Percentiles rank a stretch among this genome's conserved stretches.
Conservation (phyloP, 768 basidiomycete species). For the Mycena olivaceomarginata region DNA sequence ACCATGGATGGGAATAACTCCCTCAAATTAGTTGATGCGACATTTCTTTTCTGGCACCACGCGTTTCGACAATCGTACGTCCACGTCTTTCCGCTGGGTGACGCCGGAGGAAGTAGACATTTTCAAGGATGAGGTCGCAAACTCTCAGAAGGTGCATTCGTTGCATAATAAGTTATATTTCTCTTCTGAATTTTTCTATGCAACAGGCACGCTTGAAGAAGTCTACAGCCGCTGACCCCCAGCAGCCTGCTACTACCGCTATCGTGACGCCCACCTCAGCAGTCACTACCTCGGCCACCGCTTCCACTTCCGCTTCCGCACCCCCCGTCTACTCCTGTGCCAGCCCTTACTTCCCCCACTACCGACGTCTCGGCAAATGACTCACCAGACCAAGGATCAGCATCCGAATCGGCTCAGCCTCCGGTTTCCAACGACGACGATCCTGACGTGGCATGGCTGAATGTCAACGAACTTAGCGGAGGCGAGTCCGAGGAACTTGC, state of each 20-base stretch:
- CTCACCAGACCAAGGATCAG: not conserved
- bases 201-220: not conserved
- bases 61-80: slow-evolving; percentile 19
- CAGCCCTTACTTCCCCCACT: too few relatives aligned
- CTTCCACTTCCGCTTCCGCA: not conserved
- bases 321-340: too few relatives aligned
- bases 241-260: not conserved
- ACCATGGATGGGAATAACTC: slow-evolving; percentile 27
- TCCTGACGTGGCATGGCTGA: slow-evolving; percentile 2
- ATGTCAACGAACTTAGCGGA: not conserved
- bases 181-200: not conserved
- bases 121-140: slow-evolving; percentile 30
- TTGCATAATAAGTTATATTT: not conserved
- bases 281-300: too few relatives aligned
- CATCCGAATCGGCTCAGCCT: not conserved
- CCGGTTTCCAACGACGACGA: not conserved
- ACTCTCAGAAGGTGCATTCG: slow-evolving; percentile 14
- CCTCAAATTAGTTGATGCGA: slow-evolving; percentile 18
- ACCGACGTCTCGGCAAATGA: not conserved
- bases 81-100: not conserved
- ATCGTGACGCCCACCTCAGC: too few relatives aligned
- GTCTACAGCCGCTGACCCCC: not conserved
- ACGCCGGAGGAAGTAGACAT: slow-evolving; percentile 17
- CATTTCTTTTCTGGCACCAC: not conserved
- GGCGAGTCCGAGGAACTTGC: not conserved